phyloP scores from a whole-genome alignment of 768 basidiomycete genomes.

The Mrakia gelida region DNA sequence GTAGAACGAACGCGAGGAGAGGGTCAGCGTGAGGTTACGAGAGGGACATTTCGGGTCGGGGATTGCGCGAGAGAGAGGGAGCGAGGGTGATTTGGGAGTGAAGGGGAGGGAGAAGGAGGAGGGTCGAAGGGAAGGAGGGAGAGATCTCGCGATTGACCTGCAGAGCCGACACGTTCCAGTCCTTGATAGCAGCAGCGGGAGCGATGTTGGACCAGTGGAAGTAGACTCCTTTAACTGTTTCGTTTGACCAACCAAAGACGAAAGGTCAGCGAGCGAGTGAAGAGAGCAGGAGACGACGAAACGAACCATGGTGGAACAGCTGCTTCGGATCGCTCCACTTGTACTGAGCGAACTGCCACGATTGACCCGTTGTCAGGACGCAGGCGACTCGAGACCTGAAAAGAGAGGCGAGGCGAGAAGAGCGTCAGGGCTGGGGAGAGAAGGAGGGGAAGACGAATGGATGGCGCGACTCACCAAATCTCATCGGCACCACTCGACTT shows the following conservation, averaged over 20 bases:
- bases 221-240: conserved; percentile 88
- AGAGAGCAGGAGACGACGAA: conserved; percentile 32
- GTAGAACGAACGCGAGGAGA: neutral
- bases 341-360: conserved; percentile 96
- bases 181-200: conserved; percentile 78
- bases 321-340: conserved; percentile 92
- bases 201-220: conserved; percentile 93
- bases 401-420: neutral
- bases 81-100: neutral
- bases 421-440: neutral
- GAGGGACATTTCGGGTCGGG: no score
- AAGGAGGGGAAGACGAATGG: neutral
- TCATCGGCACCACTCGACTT: neutral
- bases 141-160: conserved; percentile 54
- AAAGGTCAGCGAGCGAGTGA: neutral
- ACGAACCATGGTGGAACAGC: conserved; percentile 84
- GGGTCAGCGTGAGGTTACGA: no score
- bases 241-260: conserved; percentile 42
- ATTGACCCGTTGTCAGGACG: conserved; percentile 96
- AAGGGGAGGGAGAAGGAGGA: no score
- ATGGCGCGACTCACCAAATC: neutral
- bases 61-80: no score
- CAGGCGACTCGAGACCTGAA: conserved; percentile 81
- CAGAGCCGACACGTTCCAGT: conserved; percentile 95
- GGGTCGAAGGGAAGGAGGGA: no score